Evolutionary conservation across 345 rosid species (phyloP).

Genomic region (Rhizophora mangle): DNA sequence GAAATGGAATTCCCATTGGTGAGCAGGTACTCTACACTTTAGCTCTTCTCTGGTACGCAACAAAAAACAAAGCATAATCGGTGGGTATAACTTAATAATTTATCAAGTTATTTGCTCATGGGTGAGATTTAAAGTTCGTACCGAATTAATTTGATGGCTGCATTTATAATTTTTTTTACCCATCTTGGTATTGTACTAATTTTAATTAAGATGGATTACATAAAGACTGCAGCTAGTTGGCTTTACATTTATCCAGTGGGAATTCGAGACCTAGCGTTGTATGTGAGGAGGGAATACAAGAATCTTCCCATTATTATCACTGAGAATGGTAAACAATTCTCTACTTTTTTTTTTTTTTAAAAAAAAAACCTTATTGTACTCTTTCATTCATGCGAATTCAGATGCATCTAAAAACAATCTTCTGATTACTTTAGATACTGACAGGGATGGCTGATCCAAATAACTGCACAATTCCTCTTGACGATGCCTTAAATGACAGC

Average conservation of each 20-base stretch:
- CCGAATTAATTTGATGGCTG: no score
- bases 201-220: background rate
- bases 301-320: constrained; percentile 48
- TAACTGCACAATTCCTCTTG: constrained; percentile 7
- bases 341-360: background rate
- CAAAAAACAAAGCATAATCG: background rate
- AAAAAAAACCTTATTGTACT: no score
- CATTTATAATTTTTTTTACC: no score
- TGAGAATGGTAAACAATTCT: constrained; percentile 49
- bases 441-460: constrained; percentile 25
- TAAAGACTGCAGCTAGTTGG: constrained; percentile 50
- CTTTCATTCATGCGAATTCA: background rate
- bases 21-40: background rate
- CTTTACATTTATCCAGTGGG: constrained; percentile 54
- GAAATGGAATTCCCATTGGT: constrained; percentile 22
- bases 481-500: background rate
- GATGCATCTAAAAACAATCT: background rate
- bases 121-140: no score
- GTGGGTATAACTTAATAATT: no score
- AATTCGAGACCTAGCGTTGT: constrained; percentile 35
- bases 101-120: no score
- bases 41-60: background rate
- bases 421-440: background rate
- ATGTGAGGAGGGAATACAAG: constrained; percentile 44
- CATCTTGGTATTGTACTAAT: background rate